Conservation (phyloP, 2,329 filamentous ascomycete genomes). For the Trichoderma endophyticum region DNA sequence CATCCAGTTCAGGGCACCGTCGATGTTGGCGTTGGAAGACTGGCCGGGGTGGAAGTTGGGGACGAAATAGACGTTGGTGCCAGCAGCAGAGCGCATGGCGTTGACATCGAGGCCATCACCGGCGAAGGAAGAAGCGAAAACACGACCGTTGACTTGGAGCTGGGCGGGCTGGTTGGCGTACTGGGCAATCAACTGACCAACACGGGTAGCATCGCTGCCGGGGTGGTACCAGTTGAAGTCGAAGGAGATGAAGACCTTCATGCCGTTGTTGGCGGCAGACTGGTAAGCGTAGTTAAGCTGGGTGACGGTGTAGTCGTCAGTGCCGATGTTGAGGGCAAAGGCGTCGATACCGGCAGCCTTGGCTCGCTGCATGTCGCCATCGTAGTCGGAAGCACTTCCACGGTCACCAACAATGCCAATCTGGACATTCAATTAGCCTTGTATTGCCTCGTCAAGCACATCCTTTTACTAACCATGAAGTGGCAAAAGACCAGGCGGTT, state of each 20-base stretch:
- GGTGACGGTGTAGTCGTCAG: constrained; percentile 42
- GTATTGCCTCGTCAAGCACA: not conserved
- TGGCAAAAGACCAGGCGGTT: constrained; percentile 40
- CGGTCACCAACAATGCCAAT: constrained; percentile 44
- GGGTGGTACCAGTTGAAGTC: constrained; percentile 50
- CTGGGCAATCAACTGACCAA: constrained; percentile 45
- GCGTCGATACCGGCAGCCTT: constrained; percentile 45
- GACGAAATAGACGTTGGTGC: constrained; percentile 44
- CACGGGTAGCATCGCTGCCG: constrained; percentile 33
- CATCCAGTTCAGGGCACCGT: constrained; percentile 47
- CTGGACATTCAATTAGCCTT: constrained; percentile 25
- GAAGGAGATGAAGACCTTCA: constrained; percentile 57
- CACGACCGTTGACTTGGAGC: constrained; percentile 46
- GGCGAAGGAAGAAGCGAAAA: constrained; percentile 53
- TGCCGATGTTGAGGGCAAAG: constrained; percentile 50
- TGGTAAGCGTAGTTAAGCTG: constrained; percentile 48
- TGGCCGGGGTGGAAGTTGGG: constrained; percentile 48
- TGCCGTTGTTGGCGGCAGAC: constrained; percentile 44
- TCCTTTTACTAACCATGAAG: constrained; percentile 36
- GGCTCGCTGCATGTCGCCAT: constrained; percentile 45
- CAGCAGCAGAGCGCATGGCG: constrained; percentile 41
- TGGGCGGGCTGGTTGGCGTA: constrained; percentile 45
- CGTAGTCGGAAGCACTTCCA: constrained; percentile 41
- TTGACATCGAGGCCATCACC: constrained; percentile 45
- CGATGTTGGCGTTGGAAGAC: constrained; percentile 33